Evolutionary conservation across 495 filamentous ascomycete genomes (phyloP), one percentile per base, ranked within the genome.

Genomic region (Neurospora sp.): DNA sequence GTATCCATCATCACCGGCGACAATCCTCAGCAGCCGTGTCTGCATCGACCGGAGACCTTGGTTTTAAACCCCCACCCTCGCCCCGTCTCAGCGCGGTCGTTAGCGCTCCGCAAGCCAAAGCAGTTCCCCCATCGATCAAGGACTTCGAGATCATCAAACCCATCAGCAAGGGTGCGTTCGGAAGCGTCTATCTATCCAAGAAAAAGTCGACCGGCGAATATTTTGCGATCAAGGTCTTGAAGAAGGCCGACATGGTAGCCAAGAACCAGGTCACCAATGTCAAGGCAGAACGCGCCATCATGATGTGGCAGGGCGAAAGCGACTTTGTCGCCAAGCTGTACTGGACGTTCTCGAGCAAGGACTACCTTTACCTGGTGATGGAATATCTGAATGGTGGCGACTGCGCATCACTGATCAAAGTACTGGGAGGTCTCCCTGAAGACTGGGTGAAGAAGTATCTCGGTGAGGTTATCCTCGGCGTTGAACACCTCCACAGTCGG

Each of bases 251-350:
- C 83, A 99, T 99, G 96, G 93, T 99, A 74, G 96, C 96, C 70
- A 99, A 99, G 81, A 99, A 99, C 81, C 96, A 99, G 80, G 94
- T 98, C 77, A 97, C 95, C 68, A 99, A 99, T 78, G 96, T 99
- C 74, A 97, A 98, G 82, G 96, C 96, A 12, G 96, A 99, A 81
- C 88, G 96, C 74, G 96, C 96, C n/a, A 99, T 99, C 77, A 98
- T 99, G 96, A 99, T 99, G 96, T 97, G 96, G 90, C 96, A 99
- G 83, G 96, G 96, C 37, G 96, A 98, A 78, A 99, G 96, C 81
- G 96, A 99, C 75, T 99, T 98, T 81, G 96, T 99, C 69, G 96
- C 96, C 18, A 99, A 99, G 81, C 86, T 99, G 7, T 98, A 98
- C 83, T 99, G 96, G 96, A 98, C 96, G 1, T 99, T 99, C 78